Conservation (phyloP, 139 green algal species). For the Tetratostichococcus sp. region DNA sequence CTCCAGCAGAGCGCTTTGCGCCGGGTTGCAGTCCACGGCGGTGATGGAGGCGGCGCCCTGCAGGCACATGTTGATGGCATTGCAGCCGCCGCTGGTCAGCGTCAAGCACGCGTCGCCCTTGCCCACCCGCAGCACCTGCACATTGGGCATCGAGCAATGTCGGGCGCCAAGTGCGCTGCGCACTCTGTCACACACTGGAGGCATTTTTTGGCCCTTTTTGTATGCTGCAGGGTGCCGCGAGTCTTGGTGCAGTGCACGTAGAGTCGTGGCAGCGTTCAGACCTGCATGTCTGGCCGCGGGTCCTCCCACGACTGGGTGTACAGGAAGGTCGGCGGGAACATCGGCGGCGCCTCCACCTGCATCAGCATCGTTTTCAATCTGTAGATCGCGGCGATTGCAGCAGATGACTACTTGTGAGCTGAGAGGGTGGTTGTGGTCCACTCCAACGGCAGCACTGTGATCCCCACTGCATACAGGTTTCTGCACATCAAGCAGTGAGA, state of each 20-base stretch:
- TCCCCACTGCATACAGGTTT: too few species aligned
- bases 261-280: not conserved
- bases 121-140: slow-evolving; percentile 76
- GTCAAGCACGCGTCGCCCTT: slow-evolving; percentile 84
- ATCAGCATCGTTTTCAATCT: too few species aligned
- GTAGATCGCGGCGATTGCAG: too few species aligned
- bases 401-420: too few species aligned
- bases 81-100: slow-evolving; percentile 96
- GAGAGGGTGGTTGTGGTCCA: too few species aligned
- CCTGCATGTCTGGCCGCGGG: slow-evolving; percentile 80
- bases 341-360: slow-evolving; percentile 69
- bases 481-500: too few species aligned
- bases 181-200: too few species aligned
- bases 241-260: not conserved
- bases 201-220: too few species aligned
- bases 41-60: slow-evolving; percentile 71
- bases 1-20: slow-evolving; percentile 91
- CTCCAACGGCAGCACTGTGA: too few species aligned
- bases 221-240: too few species aligned
- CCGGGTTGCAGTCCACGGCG: slow-evolving; percentile 97
- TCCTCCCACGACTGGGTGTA: slow-evolving; percentile 99
- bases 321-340: slow-evolving; percentile 97
- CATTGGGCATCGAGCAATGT: not conserved
- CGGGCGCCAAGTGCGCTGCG: not conserved
- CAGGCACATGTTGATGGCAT: slow-evolving; percentile 90